phyloP scores from a whole-genome alignment of 2,329 filamentous ascomycete species.

The Nemania diffusa region DNA sequence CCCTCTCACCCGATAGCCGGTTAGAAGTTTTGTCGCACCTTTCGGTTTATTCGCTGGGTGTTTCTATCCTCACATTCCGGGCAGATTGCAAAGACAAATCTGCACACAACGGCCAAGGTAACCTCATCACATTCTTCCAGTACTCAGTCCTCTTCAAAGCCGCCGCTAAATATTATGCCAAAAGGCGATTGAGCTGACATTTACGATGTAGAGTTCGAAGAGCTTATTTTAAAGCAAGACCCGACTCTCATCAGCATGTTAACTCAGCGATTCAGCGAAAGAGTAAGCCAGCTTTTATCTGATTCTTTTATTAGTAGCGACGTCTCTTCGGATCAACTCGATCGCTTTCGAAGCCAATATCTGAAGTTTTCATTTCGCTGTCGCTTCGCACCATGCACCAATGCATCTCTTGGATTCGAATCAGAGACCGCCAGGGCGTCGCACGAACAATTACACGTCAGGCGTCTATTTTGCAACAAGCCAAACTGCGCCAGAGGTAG shows the following conservation, averaged over 20 bases:
- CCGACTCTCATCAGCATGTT: constrained; percentile 14
- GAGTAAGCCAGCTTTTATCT: constrained; percentile 4
- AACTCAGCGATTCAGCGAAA: constrained; percentile 6
- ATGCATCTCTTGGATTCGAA: constrained; percentile 22
- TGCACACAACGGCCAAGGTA: constrained; percentile 16
- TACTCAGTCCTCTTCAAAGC: not conserved
- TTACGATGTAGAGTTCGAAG: constrained; percentile 10
- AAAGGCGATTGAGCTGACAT: not conserved
- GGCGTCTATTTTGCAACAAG: constrained; percentile 23
- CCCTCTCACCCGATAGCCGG: not conserved
- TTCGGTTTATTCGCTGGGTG: constrained; percentile 4
- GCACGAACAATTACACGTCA: constrained; percentile 24
- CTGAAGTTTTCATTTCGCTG: constrained; percentile 14
- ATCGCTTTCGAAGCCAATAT: constrained; percentile 18
- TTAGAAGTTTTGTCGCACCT: constrained; percentile 13
- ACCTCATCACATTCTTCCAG: not conserved
- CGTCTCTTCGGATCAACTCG: constrained; percentile 10
- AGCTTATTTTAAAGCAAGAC: constrained; percentile 5
- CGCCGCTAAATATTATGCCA: not conserved
- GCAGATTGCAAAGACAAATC: constrained; percentile 13
- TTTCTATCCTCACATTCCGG: constrained; percentile 7
- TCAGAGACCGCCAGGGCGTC: constrained; percentile 11
- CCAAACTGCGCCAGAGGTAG: constrained; percentile 18
- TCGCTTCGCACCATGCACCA: constrained; percentile 21
- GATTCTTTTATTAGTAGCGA: not conserved